These are phyloP conservation scores for Tetradesmus lagerheimii DNA, from an alignment of 139 green algal genomes.

Conservation along the genomic window DNA sequence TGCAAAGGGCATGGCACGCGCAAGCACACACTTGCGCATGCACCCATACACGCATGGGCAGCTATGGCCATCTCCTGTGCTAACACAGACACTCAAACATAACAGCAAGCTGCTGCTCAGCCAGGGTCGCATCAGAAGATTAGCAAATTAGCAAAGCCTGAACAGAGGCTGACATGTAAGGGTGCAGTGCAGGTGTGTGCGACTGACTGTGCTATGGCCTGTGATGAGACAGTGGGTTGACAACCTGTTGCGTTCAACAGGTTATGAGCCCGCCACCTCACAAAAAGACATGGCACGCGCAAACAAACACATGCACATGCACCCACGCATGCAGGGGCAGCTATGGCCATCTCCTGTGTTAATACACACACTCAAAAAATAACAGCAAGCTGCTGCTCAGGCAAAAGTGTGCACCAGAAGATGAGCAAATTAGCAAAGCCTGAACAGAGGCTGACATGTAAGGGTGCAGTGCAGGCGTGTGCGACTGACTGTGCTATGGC, in stretches of 20 bases:
- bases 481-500: neutral
- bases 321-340: neutral
- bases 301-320: neutral
- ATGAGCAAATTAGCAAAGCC: too few species aligned
- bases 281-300: neutral
- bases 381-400: too few species aligned
- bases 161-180: too few species aligned
- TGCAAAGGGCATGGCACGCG: neutral
- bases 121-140: too few species aligned
- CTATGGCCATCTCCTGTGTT: too few species aligned
- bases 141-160: too few species aligned
- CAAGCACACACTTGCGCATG: neutral
- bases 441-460: too few species aligned
- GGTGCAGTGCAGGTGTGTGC: neutral
- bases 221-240: neutral
- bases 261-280: neutral
- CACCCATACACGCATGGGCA: neutral
- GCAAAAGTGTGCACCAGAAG: too few species aligned
- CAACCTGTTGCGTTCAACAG: neutral
- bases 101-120: too few species aligned
- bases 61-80: too few species aligned
- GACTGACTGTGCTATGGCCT: neutral
- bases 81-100: too few species aligned
- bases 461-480: neutral
- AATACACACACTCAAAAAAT: too few species aligned